Percentiles rank a stretch among this genome's conserved stretches.
These are phyloP conservation scores for Rhytidhysteron rufulum DNA, from an alignment of 2,329 filamentous ascomycete genomes.

Conservation along the genomic window DNA sequence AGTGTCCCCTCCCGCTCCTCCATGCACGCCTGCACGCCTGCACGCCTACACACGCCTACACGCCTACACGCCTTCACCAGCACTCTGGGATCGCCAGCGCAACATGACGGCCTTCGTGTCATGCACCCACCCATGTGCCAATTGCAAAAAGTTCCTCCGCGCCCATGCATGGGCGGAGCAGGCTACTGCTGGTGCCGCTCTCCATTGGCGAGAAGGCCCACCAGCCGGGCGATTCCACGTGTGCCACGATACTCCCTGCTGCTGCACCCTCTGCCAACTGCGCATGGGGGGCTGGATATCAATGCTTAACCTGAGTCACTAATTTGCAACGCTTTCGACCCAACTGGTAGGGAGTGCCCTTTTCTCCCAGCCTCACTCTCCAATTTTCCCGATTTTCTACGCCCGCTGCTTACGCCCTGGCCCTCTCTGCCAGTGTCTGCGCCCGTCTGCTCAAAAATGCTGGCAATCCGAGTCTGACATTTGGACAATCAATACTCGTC, in stretches of 20 bases:
- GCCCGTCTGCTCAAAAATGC: too few relatives aligned
- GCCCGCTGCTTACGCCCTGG: background rate
- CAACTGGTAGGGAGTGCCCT: too few relatives aligned
- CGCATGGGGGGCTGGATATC: slow-evolving; percentile 15
- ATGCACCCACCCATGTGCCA: too few relatives aligned
- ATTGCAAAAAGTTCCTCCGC: too few relatives aligned
- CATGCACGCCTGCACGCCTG: too few relatives aligned
- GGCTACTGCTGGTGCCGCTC: slow-evolving; percentile 19
- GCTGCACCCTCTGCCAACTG: slow-evolving; percentile 13
- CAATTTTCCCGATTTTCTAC: background rate
- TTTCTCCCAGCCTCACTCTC: slow-evolving; percentile 7
- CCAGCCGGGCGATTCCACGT: slow-evolving; percentile 32
- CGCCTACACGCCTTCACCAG: too few relatives aligned
- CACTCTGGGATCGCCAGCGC: too few relatives aligned
- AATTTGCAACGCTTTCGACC: slow-evolving; percentile 5
- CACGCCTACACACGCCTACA: too few relatives aligned
- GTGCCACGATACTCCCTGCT: slow-evolving; percentile 12
- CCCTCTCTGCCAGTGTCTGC: too few relatives aligned
- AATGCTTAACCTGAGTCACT: background rate
- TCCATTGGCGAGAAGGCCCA: slow-evolving; percentile 11
- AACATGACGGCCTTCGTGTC: too few relatives aligned
- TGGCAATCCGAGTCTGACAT: slow-evolving; percentile 14
- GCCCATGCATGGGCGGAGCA: slow-evolving; percentile 6
- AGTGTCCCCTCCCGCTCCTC: too few relatives aligned
- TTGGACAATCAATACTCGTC: slow-evolving; percentile 8